Base-by-base conservation (phyloP, 2,329 filamentous ascomycete genomes). In the Nothopassalora personata region DNA sequence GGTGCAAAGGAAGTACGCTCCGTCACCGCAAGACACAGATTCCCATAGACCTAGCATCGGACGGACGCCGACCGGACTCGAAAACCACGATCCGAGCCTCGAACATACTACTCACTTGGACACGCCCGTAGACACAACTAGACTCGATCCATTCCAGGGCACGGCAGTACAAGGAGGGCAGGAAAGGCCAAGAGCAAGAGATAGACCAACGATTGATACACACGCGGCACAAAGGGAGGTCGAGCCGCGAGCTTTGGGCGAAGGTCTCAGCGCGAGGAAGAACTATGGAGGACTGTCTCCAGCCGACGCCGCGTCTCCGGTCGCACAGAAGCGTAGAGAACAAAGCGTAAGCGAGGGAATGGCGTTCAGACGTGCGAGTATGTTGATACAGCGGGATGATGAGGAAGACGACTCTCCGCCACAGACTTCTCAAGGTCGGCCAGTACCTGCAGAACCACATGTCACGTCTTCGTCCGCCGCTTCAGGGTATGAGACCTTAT, bases 311-410 rank as follows among this genome's bases (percentile, higher is more conserved):
- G 31, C 54, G 23, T 66, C 67, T 13, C 66, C 67, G 10, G 64
- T 66, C 11, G 60, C 58, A 11, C 57, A 62, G 43, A 63, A 64
- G 56, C 47, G 61, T 27, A 60, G 68, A 19, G 65, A 69, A 51
- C 69, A 71, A 68, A 67, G 62, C 36, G 57, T 63, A 11, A 67
- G 60, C 36, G 70, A 72, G 59, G 70, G 69, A 45, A 68, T 67
- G 66, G 65, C 63, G 8, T 60, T 72, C 10, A 62, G 70, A n/a
- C 61, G 70, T 39, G 69, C 68, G 4, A 72, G 70, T 53, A 68
- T 68, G 43, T 53, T 71, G 61, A 66, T 64, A 30, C 62, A 67
- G n/a, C 57, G 55, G 1, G 63, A 67, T 19, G 61, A 67, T 13
- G 61, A 64, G n/a, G 62, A 68, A 8, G 65, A 66, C 23, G 54